Conservation (phyloP, 1,284 basidiomycete genomes). For the Schizopora paradoxa region DNA sequence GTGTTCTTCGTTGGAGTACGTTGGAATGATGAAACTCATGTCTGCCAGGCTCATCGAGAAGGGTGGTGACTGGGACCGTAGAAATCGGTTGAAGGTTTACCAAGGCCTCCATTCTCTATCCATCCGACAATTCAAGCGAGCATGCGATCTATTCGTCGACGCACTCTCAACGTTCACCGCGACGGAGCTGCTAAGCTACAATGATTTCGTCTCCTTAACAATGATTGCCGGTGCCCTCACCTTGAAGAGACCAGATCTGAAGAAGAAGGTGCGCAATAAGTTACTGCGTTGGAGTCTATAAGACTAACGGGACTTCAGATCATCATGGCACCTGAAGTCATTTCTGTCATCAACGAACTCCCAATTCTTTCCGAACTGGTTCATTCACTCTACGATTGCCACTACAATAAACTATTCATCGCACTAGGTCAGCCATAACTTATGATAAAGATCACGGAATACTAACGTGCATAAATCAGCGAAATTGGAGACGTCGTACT, state of each 20-base stretch:
- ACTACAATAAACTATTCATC: constrained; percentile 92
- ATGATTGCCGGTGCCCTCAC: constrained; percentile 79
- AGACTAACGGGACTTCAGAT: constrained; percentile 35
- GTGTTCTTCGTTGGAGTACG: constrained; percentile 24
- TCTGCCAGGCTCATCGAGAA: constrained; percentile 78
- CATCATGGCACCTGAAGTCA: constrained; percentile 65
- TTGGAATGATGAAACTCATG: not conserved
- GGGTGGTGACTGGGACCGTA: constrained; percentile 97
- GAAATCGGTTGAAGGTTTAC: constrained; percentile 96
- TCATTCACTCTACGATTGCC: constrained; percentile 83
- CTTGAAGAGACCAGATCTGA: constrained; percentile 81
- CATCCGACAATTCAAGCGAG: constrained; percentile 77
- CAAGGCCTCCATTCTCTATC: constrained; percentile 82
- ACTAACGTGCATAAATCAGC: constrained; percentile 38
- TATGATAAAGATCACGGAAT: constrained; percentile 8
- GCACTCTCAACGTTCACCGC: constrained; percentile 94
- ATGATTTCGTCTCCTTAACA: constrained; percentile 86
- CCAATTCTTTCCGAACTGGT: constrained; percentile 66
- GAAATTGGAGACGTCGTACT: constrained; percentile 81
- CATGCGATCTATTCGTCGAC: constrained; percentile 75
- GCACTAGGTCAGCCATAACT: constrained; percentile 59
- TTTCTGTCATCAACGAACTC: constrained; percentile 64
- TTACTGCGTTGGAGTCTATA: not conserved
- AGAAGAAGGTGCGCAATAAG: constrained; percentile 71
- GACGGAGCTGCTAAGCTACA: constrained; percentile 84